Base-by-base conservation (phyloP, 1,284 basidiomycete genomes). In the Omphalotus olearius region DNA sequence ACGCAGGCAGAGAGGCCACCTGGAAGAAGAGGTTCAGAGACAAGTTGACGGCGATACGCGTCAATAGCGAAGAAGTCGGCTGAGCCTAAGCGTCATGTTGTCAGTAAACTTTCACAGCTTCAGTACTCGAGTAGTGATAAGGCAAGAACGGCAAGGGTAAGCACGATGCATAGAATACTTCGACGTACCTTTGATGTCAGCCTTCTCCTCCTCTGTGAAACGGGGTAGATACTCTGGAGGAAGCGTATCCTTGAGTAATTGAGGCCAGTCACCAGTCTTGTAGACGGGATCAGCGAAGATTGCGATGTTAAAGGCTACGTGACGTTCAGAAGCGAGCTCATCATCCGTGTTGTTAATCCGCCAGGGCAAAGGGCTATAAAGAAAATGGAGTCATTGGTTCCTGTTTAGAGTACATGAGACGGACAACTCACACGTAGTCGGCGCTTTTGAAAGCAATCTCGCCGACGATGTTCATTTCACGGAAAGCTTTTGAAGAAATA, bases 51-150 rank as follows among this genome's bases (percentile, higher is more conserved):
- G 16, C 69, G 64, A 52, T 78, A 78, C 0, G 71, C 58, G 49
- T 78, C 74, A 16, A 73, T 77, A n/a, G 74, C 74, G 53, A 68
- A 78, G 57, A 78, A 76, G 56, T 78, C 75, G 4, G 73, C 74
- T 1, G 72, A 69, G 9, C 73, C 73, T 75, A 35, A n/a, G n/a
- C n/a, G n/a, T n/a, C n/a, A n/a, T n/a, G n/a, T n/a, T n/a, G n/a
- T n/a, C n/a, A n/a, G n/a, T n/a, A n/a, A n/a, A n/a, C n/a, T n/a
- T n/a, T n/a, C n/a, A n/a, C n/a, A n/a, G n/a, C n/a, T n/a, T n/a
- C n/a, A n/a, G n/a, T n/a, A n/a, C n/a, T n/a, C n/a, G 45, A 23
- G 39, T 17, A 11, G 25, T 23, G 13, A 35, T 13, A 17, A 13
- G 20, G 9, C 18, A 33, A 41, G 10, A 28, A 28, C 4, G 26